Conservation (phyloP, 805 yeast genomes). For the Yueomyces sp. region DNA sequence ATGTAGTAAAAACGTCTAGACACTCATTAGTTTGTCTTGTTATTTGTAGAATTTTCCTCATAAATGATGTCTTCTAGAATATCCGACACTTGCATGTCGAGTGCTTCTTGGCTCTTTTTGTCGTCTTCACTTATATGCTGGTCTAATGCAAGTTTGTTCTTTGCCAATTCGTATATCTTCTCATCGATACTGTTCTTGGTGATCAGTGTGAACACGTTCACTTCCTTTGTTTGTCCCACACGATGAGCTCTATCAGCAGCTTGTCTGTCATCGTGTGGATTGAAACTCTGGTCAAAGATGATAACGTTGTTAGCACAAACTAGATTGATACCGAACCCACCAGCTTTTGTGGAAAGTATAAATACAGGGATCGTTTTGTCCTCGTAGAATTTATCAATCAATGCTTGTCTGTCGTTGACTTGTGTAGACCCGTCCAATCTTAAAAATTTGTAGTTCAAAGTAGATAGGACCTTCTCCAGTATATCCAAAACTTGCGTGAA, state of each 20-base stretch:
- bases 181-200: slow-evolving; percentile 75
- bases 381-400: slow-evolving; percentile 80
- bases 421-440: slow-evolving; percentile 90
- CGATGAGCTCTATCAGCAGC: slow-evolving; percentile 98
- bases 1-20: too few species aligned
- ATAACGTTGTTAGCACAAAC: slow-evolving; percentile 91
- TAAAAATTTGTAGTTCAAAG: slow-evolving; percentile 53
- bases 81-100: slow-evolving; percentile 41
- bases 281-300: slow-evolving; percentile 86
- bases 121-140: slow-evolving; percentile 31
- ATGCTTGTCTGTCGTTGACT: slow-evolving; percentile 83
- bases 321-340: slow-evolving; percentile 95
- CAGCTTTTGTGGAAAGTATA: slow-evolving; percentile 87
- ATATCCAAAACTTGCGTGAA: slow-evolving; percentile 90
- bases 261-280: slow-evolving; percentile 97
- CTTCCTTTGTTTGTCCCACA: slow-evolving; percentile 86
- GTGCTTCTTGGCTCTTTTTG: slow-evolving; percentile 24
- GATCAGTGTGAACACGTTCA: slow-evolving; percentile 63
- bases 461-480: slow-evolving; percentile 59
- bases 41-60: slow-evolving; percentile 6
- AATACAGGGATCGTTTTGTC: slow-evolving; percentile 76
- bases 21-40: neutral
- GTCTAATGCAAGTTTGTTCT: slow-evolving; percentile 83
- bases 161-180: slow-evolving; percentile 73
- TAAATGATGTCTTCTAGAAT: slow-evolving; percentile 28